Evolutionary conservation across 169 alveolate genomes (phyloP), one percentile per base, ranked within the genome.

Genomic region (Babesia caballi): DNA sequence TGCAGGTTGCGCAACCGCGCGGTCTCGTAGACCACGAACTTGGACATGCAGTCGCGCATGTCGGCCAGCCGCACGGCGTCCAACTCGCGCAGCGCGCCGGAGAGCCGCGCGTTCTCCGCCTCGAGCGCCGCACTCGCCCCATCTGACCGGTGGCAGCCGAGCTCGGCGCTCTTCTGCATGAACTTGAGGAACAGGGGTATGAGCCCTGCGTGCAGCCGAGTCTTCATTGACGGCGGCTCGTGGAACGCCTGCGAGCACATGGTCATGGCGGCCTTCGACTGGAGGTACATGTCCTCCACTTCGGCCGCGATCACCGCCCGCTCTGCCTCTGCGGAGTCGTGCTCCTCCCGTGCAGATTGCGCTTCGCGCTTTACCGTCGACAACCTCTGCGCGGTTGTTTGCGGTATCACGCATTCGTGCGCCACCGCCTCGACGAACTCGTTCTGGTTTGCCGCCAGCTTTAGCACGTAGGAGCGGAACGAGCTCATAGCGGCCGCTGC

Each of bases 171-270:
- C 30, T 46, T 46, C 32, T 47, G 63, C 49, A 78, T 47, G 53
- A 78, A 78, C 50, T 68, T 78, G 21, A 69, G 30, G 25, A 78
- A 56, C 19, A 78, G 53, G 3, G 86, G 65, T 49, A 78, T 58
- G 33, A 78, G 35, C 15, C 73, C 63, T 15, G 53, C 35, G 75
- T 78, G 86, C 17, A 78, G 61, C 9, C 57, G 19, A 0, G 82
- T 78, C 52, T 78, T 78, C 8, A 78, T 63, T 28, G 75, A 69
- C 17, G 86, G 86, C 23, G 82, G 81, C 42, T 78, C 81, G 69
- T 78, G 82, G 5, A 61, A 52, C 0, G 86, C 73, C 58, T 78
- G 76, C 33, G 77, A 54, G 44, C 82, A 78, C 57, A 59, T 36
- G 38, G 56, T 28, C 12, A 78, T 74, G 8, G 84, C 78, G 3